Base-by-base conservation (phyloP, 2,329 filamentous ascomycete genomes). In the Aspergillus fischeri region DNA sequence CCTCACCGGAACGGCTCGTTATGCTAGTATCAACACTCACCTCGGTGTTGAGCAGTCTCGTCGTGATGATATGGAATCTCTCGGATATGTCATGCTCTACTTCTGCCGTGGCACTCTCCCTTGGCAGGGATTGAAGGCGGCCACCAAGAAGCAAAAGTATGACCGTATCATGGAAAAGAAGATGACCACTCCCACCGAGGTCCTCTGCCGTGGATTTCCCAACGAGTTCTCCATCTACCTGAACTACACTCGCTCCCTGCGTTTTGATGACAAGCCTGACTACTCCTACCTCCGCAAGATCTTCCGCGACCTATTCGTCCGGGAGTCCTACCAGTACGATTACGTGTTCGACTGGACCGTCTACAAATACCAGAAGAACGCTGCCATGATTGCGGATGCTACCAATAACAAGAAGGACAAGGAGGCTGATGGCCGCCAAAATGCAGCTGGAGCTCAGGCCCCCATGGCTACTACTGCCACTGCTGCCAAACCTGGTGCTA, bases 141-240 rank as follows among this genome's bases (percentile, higher is more conserved):
- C 93, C 68, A 97, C 92, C 66, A 97, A 97, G 87, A 97, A 97
- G 88, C 93, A 97, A 82, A 99, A 99, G 83, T 97, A 99, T 75
- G 94, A 99, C 80, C 87, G 93, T 65, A 99, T 99, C 81, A 97
- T 97, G 93, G 94, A 99, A 85, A 99, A 99, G 88, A 99, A 99
- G 91, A 97, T 97, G 94, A 99, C 94, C 14, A 99, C 94, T 3
- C 92, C 94, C 8, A 97, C 93, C 68, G 93, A 99, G 80, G 92
- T 97, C 51, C 90, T 99, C 51, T 99, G 94, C 87, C 92, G 93
- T 76, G 94, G 94, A 66, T 97, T 99, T 83, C 94, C 94, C 69
- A 97, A 97, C 78, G 94, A 99, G 81, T 99, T 99, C 70, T 92
- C 93, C 81, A 97, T 97, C 78, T 99, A 99, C 78, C 85, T 99